Conservation (phyloP, 179 eudicot species). For the Heliamphora pulchella region DNA sequence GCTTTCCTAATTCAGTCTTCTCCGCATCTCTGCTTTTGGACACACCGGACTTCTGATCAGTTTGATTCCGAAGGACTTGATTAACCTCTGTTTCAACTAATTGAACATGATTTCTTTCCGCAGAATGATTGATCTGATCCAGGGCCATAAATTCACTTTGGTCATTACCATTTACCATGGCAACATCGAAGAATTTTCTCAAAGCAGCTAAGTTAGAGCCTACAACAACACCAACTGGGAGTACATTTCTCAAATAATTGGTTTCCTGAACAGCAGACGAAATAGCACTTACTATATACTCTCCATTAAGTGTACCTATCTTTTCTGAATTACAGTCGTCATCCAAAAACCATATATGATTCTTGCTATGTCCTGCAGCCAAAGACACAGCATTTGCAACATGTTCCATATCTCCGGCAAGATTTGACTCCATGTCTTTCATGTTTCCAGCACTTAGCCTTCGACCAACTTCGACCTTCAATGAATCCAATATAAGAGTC, state of each 20-base stretch:
- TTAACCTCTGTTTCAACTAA: conserved; percentile 23
- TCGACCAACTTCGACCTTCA: conserved; percentile 65
- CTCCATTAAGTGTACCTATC: conserved; percentile 36
- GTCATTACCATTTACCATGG: conserved; percentile 19
- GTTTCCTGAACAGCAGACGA: conserved; percentile 52
- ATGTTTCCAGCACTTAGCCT: conserved; percentile 42
- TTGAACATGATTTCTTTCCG: conserved; percentile 21
- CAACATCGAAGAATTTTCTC: conserved; percentile 39
- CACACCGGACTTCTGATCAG: conserved; percentile 15
- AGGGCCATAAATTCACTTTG: conserved; percentile 22
- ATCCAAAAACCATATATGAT: conserved; percentile 22
- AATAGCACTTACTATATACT: conserved; percentile 43
- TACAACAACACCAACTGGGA: conserved; percentile 81
- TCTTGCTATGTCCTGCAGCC: conserved; percentile 37
- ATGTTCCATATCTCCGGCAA: conserved; percentile 53
- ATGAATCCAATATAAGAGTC: conserved; percentile 42
- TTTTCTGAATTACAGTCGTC: conserved; percentile 27
- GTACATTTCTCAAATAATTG: conserved; percentile 45
- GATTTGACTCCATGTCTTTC: conserved; percentile 40
- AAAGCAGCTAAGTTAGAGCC: conserved; percentile 85
- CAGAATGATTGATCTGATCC: conserved; percentile 22
- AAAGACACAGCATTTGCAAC: conserved; percentile 52
- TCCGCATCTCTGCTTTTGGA: conserved; percentile 20
- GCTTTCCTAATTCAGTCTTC: conserved; percentile 19
- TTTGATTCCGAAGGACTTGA: conserved; percentile 23